Base-by-base conservation (phyloP, 208 protist genomes). In the Trypanosoma cruzi region DNA sequence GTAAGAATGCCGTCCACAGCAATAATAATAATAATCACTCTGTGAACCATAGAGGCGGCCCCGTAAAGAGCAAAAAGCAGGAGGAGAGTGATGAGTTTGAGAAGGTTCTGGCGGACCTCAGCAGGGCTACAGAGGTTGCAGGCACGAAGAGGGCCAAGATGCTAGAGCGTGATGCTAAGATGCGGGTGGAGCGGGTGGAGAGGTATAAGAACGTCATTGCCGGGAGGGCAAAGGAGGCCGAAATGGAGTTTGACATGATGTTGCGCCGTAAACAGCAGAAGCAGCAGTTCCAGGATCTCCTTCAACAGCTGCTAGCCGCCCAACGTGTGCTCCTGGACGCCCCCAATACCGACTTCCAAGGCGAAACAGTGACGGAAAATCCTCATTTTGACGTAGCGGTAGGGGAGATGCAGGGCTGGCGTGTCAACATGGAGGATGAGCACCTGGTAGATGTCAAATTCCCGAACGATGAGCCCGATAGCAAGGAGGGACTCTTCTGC, bases 401-500 rank as follows among this genome's bases (percentile, higher is more conserved):
- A 20, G 90, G 82, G 3, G 81, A 85, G 49, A 96, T 96, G 88
- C 90, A 96, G 63, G 90, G 90, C 59, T 96, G 88, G 85, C 90
- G 90, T n/a, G 68, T 79, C n/a, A 71, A 82, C 32, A 97, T 97
- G 92, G 90, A 97, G 64, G 92, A 97, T 50, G 84, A 79, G 16
- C 85, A 95, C 65, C 36, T 91, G 29, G 68, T 97, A 44, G 75
- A 92, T 53, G 73, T 92, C 6, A 72, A 52, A 31, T 91, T 91
- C 55, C 76, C 75, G 28, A 56, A 52, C 6, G 52, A 48, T 29
- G 60, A 55, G 34, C 50, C 70, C 0, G 60, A 86, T 40, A 84
- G 83, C 59, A 56, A 68, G 31, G 84, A 92, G 54, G 84, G 71
- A 18, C 69, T 96, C 34, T 96, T 95, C 75, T 76, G 77, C 37